Evolutionary conservation across 345 rosid species (phyloP).

Genomic region (Corchorus olitorius): DNA sequence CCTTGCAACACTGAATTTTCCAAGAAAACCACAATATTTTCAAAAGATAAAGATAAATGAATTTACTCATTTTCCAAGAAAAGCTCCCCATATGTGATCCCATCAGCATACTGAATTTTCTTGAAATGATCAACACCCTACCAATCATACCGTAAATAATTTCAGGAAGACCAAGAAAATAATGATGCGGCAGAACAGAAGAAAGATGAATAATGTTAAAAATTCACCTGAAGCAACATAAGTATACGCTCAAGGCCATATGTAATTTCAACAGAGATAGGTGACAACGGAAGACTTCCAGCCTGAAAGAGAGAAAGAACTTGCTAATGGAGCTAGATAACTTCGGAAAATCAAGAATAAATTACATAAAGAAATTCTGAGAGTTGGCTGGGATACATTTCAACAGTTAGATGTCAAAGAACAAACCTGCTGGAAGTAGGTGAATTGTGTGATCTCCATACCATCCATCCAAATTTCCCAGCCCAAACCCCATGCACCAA

Average conservation of each 20-base stretch:
- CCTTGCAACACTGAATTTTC: constrained; percentile 1
- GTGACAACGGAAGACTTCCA: constrained; percentile 90
- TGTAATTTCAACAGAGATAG: constrained; percentile 37
- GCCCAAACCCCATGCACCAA: constrained; percentile 98
- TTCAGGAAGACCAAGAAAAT: constrained; percentile 28
- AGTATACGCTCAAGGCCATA: constrained; percentile 97
- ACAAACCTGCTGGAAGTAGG: constrained; percentile 96
- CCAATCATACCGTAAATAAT: constrained; percentile 27
- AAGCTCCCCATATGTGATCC: constrained; percentile 94
- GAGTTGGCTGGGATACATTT: background rate
- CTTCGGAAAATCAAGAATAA: background rate
- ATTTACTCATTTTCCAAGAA: constrained; percentile 93
- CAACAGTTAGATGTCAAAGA: constrained; percentile 11
- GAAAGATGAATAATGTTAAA: constrained; percentile 14
- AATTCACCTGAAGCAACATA: constrained; percentile 91
- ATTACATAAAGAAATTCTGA: background rate
- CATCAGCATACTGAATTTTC: constrained; percentile 87
- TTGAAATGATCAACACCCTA: constrained; percentile 99
- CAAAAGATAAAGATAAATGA: constrained; percentile 19
- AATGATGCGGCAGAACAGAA: constrained; percentile 13
- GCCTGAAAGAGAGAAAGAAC: constrained; percentile 50
- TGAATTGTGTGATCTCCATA: constrained; percentile 98
- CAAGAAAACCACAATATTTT: constrained; percentile 12
- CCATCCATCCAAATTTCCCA: constrained; percentile 99
- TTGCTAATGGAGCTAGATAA: background rate